Percentiles rank a stretch among this genome's conserved stretches.
Conservation (phyloP, 306 rosid genomes). For the Quercus agrifolia region DNA sequence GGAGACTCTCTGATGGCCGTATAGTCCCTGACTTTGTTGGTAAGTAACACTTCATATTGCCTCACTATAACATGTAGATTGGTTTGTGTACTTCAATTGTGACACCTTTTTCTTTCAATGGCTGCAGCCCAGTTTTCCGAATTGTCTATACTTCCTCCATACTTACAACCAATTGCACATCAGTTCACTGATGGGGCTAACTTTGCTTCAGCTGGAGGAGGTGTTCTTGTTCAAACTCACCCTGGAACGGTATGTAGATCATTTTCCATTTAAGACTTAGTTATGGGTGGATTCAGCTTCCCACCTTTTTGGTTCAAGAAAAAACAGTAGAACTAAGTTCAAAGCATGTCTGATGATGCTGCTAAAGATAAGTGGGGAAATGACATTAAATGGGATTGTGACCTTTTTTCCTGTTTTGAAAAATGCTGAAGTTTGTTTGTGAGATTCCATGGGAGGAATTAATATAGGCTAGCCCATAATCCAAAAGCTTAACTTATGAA, state of each 20-base stretch:
- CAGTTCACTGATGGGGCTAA: constrained; percentile 25
- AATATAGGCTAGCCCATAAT: no score
- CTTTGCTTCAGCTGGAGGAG: constrained; percentile 44
- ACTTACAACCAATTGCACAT: constrained; percentile 21
- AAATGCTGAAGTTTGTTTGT: no score
- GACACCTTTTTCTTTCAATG: background rate
- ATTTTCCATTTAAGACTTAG: background rate
- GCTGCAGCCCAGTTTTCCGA: constrained; percentile 39
- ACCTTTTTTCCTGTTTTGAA: no score
- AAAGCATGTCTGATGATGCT: background rate
- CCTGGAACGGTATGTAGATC: constrained; percentile 20
- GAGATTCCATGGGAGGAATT: no score
- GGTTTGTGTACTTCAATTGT: background rate
- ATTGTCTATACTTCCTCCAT: constrained; percentile 35
- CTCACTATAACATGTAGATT: background rate
- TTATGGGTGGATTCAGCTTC: no score
- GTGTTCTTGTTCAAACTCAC: constrained; percentile 23
- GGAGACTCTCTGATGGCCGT: constrained; percentile 41
- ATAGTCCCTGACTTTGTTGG: constrained; percentile 38
- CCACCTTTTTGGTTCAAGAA: no score
- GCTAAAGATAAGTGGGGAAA: background rate
- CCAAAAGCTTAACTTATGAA: no score
- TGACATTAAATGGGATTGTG: background rate
- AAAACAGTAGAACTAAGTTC: no score
- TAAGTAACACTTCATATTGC: background rate